Evolutionary conservation across 345 rosid genomes (phyloP).

Genomic region (Bruguiera gymnorhiza): DNA sequence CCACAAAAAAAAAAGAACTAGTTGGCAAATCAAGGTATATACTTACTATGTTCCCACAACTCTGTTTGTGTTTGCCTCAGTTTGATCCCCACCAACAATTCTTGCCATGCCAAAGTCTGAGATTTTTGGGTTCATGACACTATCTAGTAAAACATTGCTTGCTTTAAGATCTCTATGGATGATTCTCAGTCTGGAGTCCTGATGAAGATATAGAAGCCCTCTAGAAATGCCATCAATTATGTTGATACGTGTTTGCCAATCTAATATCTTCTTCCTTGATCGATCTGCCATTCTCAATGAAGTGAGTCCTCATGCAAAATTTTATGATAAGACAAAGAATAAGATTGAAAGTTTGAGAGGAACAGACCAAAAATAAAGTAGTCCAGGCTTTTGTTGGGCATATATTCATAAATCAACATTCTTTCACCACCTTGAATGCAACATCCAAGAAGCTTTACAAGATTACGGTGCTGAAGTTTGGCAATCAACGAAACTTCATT

Average conservation of each 20-base stretch:
- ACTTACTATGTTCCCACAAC: slow-evolving; percentile 25
- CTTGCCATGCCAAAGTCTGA: slow-evolving; percentile 23
- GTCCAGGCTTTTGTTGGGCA: slow-evolving; percentile 42
- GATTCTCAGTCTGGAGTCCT: slow-evolving; percentile 43
- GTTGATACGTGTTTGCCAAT: slow-evolving; percentile 27
- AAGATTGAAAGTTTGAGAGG: background rate
- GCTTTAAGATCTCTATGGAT: slow-evolving; percentile 41
- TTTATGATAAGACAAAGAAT: no score
- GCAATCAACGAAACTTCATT: slow-evolving; percentile 28
- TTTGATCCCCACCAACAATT: slow-evolving; percentile 17
- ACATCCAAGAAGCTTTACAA: slow-evolving; percentile 37
- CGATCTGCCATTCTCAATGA: slow-evolving; percentile 21
- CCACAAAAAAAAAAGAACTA: background rate
- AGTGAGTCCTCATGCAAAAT: slow-evolving; percentile 1
- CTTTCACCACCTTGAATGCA: slow-evolving; percentile 33
- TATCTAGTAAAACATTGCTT: slow-evolving; percentile 19
- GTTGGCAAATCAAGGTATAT: background rate
- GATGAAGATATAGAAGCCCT: slow-evolving; percentile 52
- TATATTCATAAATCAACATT: slow-evolving; percentile 33
- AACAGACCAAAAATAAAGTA: slow-evolving; percentile 28
- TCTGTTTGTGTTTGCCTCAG: slow-evolving; percentile 19
- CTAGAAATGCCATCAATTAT: slow-evolving; percentile 44
- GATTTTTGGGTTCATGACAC: slow-evolving; percentile 22
- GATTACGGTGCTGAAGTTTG: slow-evolving; percentile 38
- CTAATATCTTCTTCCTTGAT: slow-evolving; percentile 17